Evolutionary conservation across 192 early-diverging fungal species (phyloP), one percentile per base, ranked within the genome.

Genomic region (Umbelopsis ramanniana): DNA sequence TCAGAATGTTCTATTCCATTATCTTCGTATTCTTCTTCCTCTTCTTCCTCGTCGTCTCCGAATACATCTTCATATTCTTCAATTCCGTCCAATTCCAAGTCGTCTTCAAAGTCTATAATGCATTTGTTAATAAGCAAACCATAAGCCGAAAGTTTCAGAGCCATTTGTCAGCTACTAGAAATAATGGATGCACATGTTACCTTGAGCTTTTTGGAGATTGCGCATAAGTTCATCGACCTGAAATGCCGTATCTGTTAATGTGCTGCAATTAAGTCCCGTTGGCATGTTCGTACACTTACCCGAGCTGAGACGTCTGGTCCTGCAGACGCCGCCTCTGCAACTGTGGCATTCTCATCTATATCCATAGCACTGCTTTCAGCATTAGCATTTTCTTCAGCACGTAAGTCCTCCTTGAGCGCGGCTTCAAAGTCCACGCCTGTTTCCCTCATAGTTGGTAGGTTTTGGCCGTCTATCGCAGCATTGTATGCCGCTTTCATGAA

Each of bases 51-150:
- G n/a, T 72, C 71, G 4, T 72, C 55, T 8, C 71, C 71, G 17
- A 72, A 72, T 45, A 72, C 55, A 72, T 60, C 71, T 24, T 72
- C 71, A 45, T 72, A 72, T 55, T 72, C 71, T 9, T 72, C 54
- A 21, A 72, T 22, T 46, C 57, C 71, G 10, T 72, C 71, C 52
- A 72, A 23, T 15, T 52, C 29, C 6, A 63, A 40, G 15, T 72
- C 71, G 21, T 53, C 50, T 33, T 70, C 71, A 72, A 72, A 57
- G 19, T 72, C 71, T 63, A 37, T 29, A 0, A 26, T 26, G 26
- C n/a, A 37, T 17, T 63, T 37, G 17, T 37, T 24, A 26, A 63
- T 11, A 0, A 35, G 2, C 0, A 11, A 33, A 11, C 1, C 2
- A 19, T 33, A 0, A 33, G 15, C 1, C 17, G n/a, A 37, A 29